Evolutionary conservation across 2,329 filamentous ascomycete genomes (phyloP).

Genomic region (Endoconidiophora laricicola): DNA sequence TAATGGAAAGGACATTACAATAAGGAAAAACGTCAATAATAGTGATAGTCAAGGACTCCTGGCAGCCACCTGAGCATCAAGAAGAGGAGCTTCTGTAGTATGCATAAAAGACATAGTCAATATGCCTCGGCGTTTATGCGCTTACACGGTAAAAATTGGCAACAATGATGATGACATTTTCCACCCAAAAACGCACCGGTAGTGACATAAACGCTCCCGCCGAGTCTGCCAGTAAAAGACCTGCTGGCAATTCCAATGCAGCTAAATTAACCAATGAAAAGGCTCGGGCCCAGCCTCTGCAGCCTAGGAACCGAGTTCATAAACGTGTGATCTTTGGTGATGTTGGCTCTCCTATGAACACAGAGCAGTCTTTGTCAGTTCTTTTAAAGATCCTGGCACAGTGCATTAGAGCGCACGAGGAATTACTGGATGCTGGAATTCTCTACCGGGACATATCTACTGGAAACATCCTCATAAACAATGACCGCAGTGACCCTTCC

Average conservation of each 20-base stretch:
- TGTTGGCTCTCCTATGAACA: neutral
- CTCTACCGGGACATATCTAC: neutral
- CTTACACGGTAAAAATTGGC: too few relatives aligned
- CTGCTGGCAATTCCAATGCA: neutral
- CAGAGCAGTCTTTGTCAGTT: neutral
- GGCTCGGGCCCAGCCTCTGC: neutral
- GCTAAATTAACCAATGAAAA: neutral
- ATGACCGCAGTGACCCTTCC: neutral
- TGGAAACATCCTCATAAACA: neutral
- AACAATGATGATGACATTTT: too few relatives aligned
- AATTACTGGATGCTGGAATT: neutral
- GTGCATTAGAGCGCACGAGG: neutral
- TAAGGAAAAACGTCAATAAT: too few relatives aligned
- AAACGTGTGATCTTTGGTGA: neutral
- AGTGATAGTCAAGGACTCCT: too few relatives aligned
- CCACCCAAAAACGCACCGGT: too few relatives aligned
- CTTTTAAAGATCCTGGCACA: neutral
- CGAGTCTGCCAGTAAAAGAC: neutral
- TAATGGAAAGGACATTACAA: too few relatives aligned
- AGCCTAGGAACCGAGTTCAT: constrained; percentile 3
- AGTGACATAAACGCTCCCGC: too few relatives aligned
- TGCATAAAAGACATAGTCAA: too few relatives aligned
- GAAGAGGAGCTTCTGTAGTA: too few relatives aligned
- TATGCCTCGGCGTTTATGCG: too few relatives aligned
- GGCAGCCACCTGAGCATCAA: too few relatives aligned